Evolutionary conservation across 768 basidiomycete genomes (phyloP).

Genomic region (Boletus speciosus): DNA sequence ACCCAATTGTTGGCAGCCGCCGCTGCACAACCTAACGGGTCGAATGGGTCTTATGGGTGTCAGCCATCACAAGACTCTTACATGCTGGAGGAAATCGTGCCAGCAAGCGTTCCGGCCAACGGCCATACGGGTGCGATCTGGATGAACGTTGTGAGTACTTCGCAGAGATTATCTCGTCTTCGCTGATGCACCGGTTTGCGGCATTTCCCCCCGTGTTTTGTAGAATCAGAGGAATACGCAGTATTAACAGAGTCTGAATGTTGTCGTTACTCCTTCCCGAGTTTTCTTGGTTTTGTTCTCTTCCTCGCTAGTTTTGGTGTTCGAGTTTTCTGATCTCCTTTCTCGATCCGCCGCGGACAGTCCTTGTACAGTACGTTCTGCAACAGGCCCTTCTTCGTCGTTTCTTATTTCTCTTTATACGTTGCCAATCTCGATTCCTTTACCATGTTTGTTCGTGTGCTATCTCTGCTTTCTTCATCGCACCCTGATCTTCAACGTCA

Average conservation of each 20-base stretch:
- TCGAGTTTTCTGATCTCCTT: not conserved
- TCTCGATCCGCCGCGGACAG: constrained; percentile 10
- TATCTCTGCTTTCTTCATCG: constrained; percentile 5
- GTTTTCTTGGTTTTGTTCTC: constrained; percentile 1
- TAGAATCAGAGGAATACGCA: constrained; percentile 26
- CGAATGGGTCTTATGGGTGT: constrained; percentile 51
- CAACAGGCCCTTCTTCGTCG: constrained; percentile 6
- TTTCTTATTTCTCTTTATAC: constrained; percentile 37
- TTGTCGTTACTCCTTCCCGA: not conserved
- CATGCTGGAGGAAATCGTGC: constrained; percentile 66
- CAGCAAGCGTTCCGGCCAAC: constrained; percentile 28
- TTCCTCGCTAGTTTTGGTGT: constrained; percentile 6
- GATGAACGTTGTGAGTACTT: constrained; percentile 44
- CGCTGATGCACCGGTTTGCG: constrained; percentile 28
- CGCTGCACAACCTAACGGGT: constrained; percentile 51
- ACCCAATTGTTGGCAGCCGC: constrained; percentile 56
- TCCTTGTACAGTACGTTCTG: constrained; percentile 21
- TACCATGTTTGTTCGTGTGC: constrained; percentile 8
- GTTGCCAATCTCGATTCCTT: not conserved
- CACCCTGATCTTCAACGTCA: not conserved
- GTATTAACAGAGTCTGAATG: constrained; percentile 18
- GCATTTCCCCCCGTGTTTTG: not conserved
- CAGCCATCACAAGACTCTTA: constrained; percentile 59
- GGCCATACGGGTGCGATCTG: constrained; percentile 36
- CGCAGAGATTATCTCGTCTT: constrained; percentile 27